phyloP scores from a whole-genome alignment of 345 rosid species.

The Boechera divaricarpa region DNA sequence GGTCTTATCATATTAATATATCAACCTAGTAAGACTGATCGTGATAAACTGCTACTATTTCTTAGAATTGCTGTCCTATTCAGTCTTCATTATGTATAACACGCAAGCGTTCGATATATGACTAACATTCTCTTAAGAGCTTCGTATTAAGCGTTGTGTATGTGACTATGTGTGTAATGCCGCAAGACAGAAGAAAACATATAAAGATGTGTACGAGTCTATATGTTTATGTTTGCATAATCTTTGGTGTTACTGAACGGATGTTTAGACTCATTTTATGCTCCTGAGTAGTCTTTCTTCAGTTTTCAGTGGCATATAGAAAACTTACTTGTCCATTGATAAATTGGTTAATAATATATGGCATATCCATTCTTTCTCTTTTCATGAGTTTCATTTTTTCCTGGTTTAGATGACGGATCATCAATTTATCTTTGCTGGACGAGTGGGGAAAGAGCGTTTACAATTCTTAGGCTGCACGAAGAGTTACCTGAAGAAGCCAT shows the following conservation, averaged over 20 bases:
- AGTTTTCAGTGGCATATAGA: constrained; percentile 1
- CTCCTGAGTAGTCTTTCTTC: constrained; percentile 13
- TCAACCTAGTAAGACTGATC: background rate
- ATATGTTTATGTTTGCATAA: constrained; percentile 4
- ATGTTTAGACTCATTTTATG: background rate
- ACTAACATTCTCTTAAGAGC: constrained; percentile 8
- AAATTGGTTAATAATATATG: background rate
- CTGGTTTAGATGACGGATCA: constrained; percentile 78
- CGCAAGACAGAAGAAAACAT: constrained; percentile 5
- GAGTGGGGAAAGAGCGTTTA: constrained; percentile 67
- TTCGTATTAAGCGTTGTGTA: constrained; percentile 1
- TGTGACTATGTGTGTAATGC: background rate
- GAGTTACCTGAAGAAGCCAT: constrained; percentile 49
- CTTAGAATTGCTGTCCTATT: background rate
- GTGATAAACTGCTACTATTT: background rate
- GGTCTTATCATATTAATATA: background rate
- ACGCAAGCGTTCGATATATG: background rate
- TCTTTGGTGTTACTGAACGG: constrained; percentile 7
- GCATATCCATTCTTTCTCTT: constrained; percentile 2
- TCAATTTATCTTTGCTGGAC: constrained; percentile 85
- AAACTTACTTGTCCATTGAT: background rate
- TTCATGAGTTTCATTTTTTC: constrained; percentile 25
- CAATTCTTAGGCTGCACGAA: constrained; percentile 72
- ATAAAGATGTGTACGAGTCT: constrained; percentile 21
- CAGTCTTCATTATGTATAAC: background rate